Conservation (phyloP, 306 rosid species). For the Crotalaria pallida region DNA sequence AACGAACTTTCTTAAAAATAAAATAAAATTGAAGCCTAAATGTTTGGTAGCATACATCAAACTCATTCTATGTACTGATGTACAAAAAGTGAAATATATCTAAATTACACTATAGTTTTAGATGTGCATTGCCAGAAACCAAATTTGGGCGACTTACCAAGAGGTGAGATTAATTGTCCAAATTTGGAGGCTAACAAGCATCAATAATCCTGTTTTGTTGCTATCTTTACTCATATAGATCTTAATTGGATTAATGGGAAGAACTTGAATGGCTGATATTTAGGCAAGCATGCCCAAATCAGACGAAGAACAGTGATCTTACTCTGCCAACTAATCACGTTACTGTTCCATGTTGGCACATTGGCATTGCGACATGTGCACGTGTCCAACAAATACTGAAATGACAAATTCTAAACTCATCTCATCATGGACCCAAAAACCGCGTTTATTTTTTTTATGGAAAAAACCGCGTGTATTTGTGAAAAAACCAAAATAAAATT, state of each 20-base stretch:
- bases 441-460: no score
- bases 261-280: not conserved
- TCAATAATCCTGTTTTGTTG: not conserved
- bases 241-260: not conserved
- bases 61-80: not conserved
- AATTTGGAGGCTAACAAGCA: not conserved
- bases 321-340: conserved; percentile 1
- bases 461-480: no score
- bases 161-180: conserved; percentile 5
- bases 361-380: conserved; percentile 17
- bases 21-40: not conserved
- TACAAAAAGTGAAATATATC: not conserved
- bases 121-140: not conserved
- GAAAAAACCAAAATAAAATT: no score
- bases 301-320: conserved; percentile 12
- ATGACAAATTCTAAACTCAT: not conserved
- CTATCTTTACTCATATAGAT: not conserved
- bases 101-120: conserved; percentile 13
- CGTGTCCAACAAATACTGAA: not conserved
- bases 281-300: conserved; percentile 3
- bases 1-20: not conserved
- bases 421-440: no score
- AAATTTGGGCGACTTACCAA: not conserved
- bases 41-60: not conserved
- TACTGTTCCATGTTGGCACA: conserved; percentile 9